Percentiles rank a stretch among this genome's conserved stretches.
Evolutionary conservation across 768 basidiomycete species (phyloP).

Genomic region (Pisolithus orientalis): DNA sequence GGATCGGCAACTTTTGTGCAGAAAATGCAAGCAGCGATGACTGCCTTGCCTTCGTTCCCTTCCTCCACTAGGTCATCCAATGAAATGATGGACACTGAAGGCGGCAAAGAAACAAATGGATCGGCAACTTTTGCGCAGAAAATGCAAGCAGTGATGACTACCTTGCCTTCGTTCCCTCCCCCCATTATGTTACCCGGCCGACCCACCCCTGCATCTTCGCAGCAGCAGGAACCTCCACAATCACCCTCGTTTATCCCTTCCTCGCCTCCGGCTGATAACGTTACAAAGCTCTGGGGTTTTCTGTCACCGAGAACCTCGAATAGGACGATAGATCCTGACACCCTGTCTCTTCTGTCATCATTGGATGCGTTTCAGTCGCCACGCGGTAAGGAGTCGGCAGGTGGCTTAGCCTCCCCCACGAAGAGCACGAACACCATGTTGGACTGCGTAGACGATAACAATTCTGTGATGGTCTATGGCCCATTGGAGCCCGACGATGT

Average conservation of each 20-base stretch:
- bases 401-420: constrained; percentile 7
- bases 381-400: constrained; percentile 22
- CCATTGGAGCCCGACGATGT: constrained; percentile 59
- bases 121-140: constrained; percentile 41
- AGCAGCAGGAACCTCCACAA: neutral
- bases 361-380: constrained; percentile 41
- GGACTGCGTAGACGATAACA: constrained; percentile 44
- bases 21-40: constrained; percentile 47
- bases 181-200: constrained; percentile 6
- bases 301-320: neutral
- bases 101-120: constrained; percentile 27
- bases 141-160: constrained; percentile 47
- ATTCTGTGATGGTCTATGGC: constrained; percentile 67
- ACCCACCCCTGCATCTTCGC: neutral
- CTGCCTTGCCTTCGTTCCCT: constrained; percentile 32
- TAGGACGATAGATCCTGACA: neutral
- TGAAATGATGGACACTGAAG: constrained; percentile 4
- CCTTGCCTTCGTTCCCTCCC: constrained; percentile 30
- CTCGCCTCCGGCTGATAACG: neutral
- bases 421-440: constrained; percentile 20
- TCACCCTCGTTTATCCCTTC: neutral
- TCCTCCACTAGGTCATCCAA: neutral
- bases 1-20: constrained; percentile 43
- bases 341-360: constrained; percentile 50
- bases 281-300: neutral